Conservation (phyloP, 2,329 filamentous ascomycete genomes). For the Cladophialophora bantiana region DNA sequence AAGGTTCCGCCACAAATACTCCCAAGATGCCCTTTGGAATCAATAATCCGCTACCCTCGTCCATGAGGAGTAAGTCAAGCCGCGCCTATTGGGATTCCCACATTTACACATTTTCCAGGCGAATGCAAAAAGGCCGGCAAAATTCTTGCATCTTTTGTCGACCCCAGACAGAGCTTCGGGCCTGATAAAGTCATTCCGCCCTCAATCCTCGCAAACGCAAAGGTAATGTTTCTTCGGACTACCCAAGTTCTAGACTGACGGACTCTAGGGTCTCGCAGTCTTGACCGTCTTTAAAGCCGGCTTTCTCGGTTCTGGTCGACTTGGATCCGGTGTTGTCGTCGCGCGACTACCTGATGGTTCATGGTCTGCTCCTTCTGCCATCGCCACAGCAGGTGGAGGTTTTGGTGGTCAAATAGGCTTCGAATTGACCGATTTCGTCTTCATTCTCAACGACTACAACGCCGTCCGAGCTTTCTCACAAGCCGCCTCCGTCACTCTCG, state of each 20-base stretch:
- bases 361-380: constrained; percentile 59
- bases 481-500: constrained; percentile 86
- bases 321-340: constrained; percentile 59
- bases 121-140: constrained; percentile 98
- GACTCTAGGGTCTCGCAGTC: constrained; percentile 55
- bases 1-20: not conserved
- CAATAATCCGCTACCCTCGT: constrained; percentile 52
- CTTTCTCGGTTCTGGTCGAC: constrained; percentile 58
- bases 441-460: constrained; percentile 90
- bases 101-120: constrained; percentile 61
- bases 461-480: constrained; percentile 96
- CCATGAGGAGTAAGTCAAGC: constrained; percentile 54
- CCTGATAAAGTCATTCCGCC: constrained; percentile 98
- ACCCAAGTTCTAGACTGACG: constrained; percentile 24
- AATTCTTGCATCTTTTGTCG: constrained; percentile 92
- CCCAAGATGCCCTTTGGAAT: constrained; percentile 40
- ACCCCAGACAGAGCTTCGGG: constrained; percentile 89
- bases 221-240: constrained; percentile 62
- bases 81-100: constrained; percentile 37
- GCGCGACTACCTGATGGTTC: constrained; percentile 56
- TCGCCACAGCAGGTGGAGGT: constrained; percentile 57
- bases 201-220: constrained; percentile 85
- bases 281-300: constrained; percentile 59
- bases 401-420: constrained; percentile 61
- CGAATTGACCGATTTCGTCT: constrained; percentile 76